Base-by-base conservation (phyloP, 768 basidiomycete genomes). In the Hericium coralloides region DNA sequence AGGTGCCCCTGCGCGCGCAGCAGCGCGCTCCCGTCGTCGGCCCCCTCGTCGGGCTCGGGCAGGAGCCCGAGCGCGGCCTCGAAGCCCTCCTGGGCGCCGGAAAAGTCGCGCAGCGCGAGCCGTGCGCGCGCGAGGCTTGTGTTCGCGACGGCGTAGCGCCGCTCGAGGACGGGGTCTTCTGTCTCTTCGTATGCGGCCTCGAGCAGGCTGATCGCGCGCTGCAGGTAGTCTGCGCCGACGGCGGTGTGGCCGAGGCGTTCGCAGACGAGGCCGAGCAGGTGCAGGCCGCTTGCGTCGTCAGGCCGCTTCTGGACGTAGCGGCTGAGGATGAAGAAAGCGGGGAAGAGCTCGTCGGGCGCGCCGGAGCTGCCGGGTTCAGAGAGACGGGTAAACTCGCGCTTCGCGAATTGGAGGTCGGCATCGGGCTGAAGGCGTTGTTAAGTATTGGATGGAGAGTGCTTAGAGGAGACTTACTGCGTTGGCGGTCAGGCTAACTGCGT, bases 181-280 rank as follows among this genome's bases (percentile, higher is more conserved):
- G 80, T 81, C 54, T 87, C 83, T 68, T 99, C 97, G 71, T 97
- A 99, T 25, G 80, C 78, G 1, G 82, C 78, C 69, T 98, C 95
- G n/a, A 98, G 73, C 10, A 93, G 74, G 3, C 69, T 58, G 14
- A 92, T 89, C 0, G 88, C 84, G 26, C 76, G 77, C 37, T 75
- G 69, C 41, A 94, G 75, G 37, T 83, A 72, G 23, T 74, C 70
- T 15, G 77, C 71, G 6, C 84, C 89, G 26, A 83, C 75, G 15
- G 83, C 80, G 26, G 78, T 64, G 39, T 91, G 86, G 12, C 85
- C 88, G 4, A 98, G 72, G 53, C 84, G 79, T 66, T 99, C 97
- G 67, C 87, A 92, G 20, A 98, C 73, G 5, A 98, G 80, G 0
- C 84, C 88, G 56, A 88, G 82, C 17, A 98, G 81, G 66, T 98